Percentiles rank a stretch among this genome's conserved stretches.
Conservation (phyloP, 2,329 filamentous ascomycete genomes). For the Trichoderma sp. region DNA sequence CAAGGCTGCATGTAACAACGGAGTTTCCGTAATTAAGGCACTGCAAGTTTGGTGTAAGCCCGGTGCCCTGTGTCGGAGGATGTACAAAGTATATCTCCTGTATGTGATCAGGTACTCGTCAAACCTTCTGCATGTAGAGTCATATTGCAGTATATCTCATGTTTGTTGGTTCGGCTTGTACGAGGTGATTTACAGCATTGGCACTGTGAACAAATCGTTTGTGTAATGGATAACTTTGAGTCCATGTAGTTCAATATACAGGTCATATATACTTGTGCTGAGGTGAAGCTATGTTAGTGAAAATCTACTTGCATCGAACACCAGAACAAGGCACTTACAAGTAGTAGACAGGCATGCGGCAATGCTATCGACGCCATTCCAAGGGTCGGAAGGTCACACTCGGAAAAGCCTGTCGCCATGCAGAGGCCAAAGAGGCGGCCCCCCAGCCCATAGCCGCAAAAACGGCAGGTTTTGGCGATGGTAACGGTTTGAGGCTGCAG, state of each 20-base stretch:
- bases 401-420: not conserved
- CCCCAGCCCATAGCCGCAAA: not conserved
- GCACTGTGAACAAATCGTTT: not conserved
- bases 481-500: not conserved
- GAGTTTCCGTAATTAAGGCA: not conserved
- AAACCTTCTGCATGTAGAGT: not conserved
- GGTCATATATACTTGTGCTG: not conserved
- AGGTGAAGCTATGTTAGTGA: not conserved
- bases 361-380: not conserved
- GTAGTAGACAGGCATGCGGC: not conserved
- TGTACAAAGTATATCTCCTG: not conserved
- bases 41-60: not conserved
- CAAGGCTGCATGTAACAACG: not conserved
- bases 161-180: not conserved
- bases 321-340: not conserved
- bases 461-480: not conserved
- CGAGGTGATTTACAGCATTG: not conserved
- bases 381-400: not conserved
- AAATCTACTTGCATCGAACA: accelerated
- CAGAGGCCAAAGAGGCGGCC: not conserved
- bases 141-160: not conserved
- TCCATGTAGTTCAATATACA: not conserved
- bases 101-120: not conserved
- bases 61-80: not conserved
- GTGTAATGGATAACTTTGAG: not conserved